These are phyloP conservation scores for Lindgomyces ingoldianus DNA, from an alignment of 495 filamentous ascomycete species.

Conservation along the genomic window DNA sequence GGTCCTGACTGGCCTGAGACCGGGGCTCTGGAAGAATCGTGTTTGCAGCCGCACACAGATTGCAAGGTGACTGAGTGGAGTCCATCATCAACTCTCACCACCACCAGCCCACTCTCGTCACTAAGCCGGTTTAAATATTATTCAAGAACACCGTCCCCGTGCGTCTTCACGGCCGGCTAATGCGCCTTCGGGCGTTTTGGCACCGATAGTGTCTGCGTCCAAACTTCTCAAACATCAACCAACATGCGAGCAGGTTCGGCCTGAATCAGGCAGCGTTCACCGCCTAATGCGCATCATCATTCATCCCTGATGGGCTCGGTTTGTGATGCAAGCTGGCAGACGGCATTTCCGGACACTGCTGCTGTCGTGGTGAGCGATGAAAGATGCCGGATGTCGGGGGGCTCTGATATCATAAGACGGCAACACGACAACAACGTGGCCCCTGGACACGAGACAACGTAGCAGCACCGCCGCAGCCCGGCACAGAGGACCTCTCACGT, in stretches of 20 bases:
- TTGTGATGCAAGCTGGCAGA: slow-evolving; percentile 22
- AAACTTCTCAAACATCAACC: slow-evolving; percentile 36
- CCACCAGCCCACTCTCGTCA: slow-evolving; percentile 13
- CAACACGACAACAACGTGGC: slow-evolving; percentile 31
- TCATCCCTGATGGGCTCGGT: slow-evolving; percentile 20
- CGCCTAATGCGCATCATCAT: slow-evolving; percentile 38
- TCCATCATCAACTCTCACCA: slow-evolving; percentile 17
- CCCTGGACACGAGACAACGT: slow-evolving; percentile 24
- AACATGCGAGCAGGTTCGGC: slow-evolving; percentile 30
- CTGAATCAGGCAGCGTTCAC: slow-evolving; percentile 40
- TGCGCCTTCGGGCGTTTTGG: slow-evolving; percentile 37
- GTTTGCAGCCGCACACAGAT: slow-evolving; percentile 28
- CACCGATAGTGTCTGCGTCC: slow-evolving; percentile 33
- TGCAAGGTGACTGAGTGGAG: slow-evolving; percentile 2
- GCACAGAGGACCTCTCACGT: slow-evolving; percentile 30
- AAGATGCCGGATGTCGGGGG: not conserved
- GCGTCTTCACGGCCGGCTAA: slow-evolving; percentile 34
- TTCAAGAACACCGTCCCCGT: slow-evolving; percentile 33
- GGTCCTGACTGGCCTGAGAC: slow-evolving; percentile 33
- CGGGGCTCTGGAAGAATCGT: slow-evolving; percentile 36
- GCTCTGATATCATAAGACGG: slow-evolving; percentile 19
- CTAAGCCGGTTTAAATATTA: slow-evolving; percentile 6
- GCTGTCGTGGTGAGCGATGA: not conserved
- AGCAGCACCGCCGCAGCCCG: slow-evolving; percentile 22
- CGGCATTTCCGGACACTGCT: slow-evolving; percentile 26